phyloP scores from a whole-genome alignment of 352 stramenopile genomes.

The Phytophthora chlamydospora region DNA sequence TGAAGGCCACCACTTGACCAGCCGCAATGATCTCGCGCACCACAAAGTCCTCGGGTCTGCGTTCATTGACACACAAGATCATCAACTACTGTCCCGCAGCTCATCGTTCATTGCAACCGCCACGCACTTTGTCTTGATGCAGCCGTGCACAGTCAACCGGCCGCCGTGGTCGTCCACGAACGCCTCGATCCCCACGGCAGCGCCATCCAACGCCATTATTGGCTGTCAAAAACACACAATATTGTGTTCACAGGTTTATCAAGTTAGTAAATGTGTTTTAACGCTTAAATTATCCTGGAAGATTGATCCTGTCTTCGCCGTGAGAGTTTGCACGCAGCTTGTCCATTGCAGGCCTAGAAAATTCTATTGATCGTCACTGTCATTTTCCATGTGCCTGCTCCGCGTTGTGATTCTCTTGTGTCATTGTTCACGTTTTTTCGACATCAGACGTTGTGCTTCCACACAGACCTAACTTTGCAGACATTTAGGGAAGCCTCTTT shows the following conservation, averaged over 20 bases:
- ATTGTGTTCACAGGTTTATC: too few relatives aligned
- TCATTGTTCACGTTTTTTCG: too few relatives aligned
- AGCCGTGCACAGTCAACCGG: conserved; percentile 30
- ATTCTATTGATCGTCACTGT: background rate
- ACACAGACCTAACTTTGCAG: too few relatives aligned
- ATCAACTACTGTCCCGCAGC: background rate
- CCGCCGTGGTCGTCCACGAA: conserved; percentile 34
- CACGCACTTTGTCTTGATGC: conserved; percentile 61
- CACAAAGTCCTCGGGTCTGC: conserved; percentile 64
- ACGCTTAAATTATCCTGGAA: too few relatives aligned
- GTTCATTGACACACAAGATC: conserved; percentile 1
- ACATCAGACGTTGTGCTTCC: too few relatives aligned
- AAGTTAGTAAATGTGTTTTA: too few relatives aligned
- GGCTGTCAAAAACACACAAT: too few relatives aligned
- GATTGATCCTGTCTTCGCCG: too few relatives aligned
- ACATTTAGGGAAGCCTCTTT: too few relatives aligned
- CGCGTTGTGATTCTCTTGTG: too few relatives aligned
- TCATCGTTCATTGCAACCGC: background rate
- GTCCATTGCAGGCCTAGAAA: too few relatives aligned
- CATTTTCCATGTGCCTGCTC: background rate
- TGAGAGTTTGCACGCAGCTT: too few relatives aligned
- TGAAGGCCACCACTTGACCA: conserved; percentile 48
- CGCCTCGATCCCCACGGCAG: conserved; percentile 54
- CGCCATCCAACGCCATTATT: conserved; percentile 15
- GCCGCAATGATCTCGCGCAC: conserved; percentile 68